A percentile compares a stretch with the other conserved stretches of the same genome.
Conservation (phyloP, 169 alveolate genomes). For the Cryptosporidium ubiquitum region DNA sequence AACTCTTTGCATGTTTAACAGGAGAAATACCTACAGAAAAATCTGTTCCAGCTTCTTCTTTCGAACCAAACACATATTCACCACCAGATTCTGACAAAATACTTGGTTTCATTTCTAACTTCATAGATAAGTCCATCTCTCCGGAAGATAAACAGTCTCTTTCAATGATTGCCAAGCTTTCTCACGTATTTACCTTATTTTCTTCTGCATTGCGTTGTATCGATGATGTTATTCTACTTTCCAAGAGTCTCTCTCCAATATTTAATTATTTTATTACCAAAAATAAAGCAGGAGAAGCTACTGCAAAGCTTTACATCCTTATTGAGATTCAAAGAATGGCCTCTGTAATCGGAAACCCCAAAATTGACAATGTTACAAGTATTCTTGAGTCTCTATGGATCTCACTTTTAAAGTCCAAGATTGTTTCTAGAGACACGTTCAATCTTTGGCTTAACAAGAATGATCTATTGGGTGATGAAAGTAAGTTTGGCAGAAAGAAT, state of each 20-base stretch:
- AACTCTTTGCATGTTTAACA: neutral
- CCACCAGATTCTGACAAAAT: constrained; percentile 6
- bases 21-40: constrained; percentile 31
- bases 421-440: constrained; percentile 4
- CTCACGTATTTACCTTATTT: constrained; percentile 18
- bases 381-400: constrained; percentile 59
- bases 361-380: constrained; percentile 47
- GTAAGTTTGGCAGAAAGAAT: constrained; percentile 64
- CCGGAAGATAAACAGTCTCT: constrained; percentile 8
- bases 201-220: constrained; percentile 30
- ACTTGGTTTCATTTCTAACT: neutral
- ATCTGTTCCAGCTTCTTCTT: neutral
- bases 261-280: constrained; percentile 18
- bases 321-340: constrained; percentile 71
- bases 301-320: constrained; percentile 36
- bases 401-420: constrained; percentile 15
- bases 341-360: constrained; percentile 38
- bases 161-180: constrained; percentile 13
- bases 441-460: constrained; percentile 48
- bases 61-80: constrained; percentile 19
- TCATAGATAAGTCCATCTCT: neutral
- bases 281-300: constrained; percentile 20
- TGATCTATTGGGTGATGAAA: constrained; percentile 28
- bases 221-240: constrained; percentile 11
- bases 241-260: constrained; percentile 19